A percentile compares a stretch with the other conserved stretches of the same genome.
These are phyloP conservation scores for Chaetomidium leptoderma DNA, from an alignment of 495 filamentous ascomycete genomes.

Conservation along the genomic window DNA sequence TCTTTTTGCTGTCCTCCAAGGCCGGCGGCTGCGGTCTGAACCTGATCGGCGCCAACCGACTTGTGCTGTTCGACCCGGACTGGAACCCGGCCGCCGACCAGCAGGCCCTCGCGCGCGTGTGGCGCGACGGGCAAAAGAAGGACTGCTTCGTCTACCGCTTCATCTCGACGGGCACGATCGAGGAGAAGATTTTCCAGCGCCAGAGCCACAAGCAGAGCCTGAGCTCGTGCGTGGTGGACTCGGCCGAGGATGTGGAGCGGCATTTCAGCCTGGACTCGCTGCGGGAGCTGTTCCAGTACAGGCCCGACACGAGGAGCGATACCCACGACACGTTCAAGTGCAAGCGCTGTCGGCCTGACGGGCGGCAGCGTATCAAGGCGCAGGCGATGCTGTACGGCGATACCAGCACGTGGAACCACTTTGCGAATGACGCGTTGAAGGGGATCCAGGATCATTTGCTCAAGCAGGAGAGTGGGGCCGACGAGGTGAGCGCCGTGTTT, in stretches of 20 bases:
- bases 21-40: constrained; percentile 97
- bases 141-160: constrained; percentile 99
- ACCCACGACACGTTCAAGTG: constrained; percentile 99
- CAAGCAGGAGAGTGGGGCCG: constrained; percentile 75
- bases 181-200: constrained; percentile 99
- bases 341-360: constrained; percentile 86
- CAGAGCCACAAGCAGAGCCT: constrained; percentile 97
- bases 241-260: constrained; percentile 91
- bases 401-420: constrained; percentile 98
- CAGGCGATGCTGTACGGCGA: constrained; percentile 95
- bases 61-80: constrained; percentile 97
- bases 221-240: constrained; percentile 95
- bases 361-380: constrained; percentile 80
- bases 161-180: constrained; percentile 95
- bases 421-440: constrained; percentile 71
- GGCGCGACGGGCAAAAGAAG: constrained; percentile 99
- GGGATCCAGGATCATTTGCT: constrained; percentile 89
- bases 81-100: constrained; percentile 99
- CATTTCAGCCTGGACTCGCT: constrained; percentile 90
- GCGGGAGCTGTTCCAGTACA: constrained; percentile 89
- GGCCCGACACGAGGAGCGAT: constrained; percentile 76
- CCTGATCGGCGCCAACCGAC: constrained; percentile 91
- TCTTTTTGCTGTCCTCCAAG: constrained; percentile 94
- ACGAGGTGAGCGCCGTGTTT: constrained; percentile 87
- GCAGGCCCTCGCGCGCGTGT: constrained; percentile 93